A percentile compares a stretch with the other conserved stretches of the same genome.
Conservation (phyloP, 495 filamentous ascomycete genomes). For the Letharia lupina region DNA sequence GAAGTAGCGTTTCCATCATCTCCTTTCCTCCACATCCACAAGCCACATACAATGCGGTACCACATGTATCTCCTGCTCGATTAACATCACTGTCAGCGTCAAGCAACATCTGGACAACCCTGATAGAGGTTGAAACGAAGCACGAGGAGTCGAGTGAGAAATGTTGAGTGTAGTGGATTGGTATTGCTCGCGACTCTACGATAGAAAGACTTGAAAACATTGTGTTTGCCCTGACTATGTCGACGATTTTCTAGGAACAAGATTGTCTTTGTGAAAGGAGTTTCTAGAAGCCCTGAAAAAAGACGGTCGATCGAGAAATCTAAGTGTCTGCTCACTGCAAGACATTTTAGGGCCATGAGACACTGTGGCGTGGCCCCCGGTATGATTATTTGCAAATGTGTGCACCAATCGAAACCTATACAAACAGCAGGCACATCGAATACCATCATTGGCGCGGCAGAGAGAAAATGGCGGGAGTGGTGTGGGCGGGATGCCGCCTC, state of each 20-base stretch:
- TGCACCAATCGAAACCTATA: not conserved
- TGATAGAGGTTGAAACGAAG: conserved; percentile 37
- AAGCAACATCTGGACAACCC: no score
- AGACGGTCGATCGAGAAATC: not conserved
- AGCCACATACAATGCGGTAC: not conserved
- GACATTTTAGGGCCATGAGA: not conserved
- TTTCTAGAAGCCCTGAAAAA: not conserved
- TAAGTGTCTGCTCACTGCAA: not conserved
- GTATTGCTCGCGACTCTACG: not conserved
- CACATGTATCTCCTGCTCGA: not conserved
- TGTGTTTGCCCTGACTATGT: not conserved
- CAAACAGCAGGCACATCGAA: not conserved
- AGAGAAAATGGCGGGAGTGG: not conserved
- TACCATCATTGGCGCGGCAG: conserved; percentile 11
- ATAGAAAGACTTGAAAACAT: not conserved
- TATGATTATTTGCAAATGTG: not conserved
- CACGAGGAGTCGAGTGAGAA: conserved; percentile 37
- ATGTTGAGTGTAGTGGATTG: conserved; percentile 7
- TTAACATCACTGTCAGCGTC: not conserved
- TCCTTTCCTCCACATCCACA: not conserved
- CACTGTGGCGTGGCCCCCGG: not conserved
- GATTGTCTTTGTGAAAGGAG: not conserved
- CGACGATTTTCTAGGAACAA: no score
- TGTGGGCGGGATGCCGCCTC: not conserved
- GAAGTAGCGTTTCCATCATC: not conserved